Evolutionary conservation across 495 filamentous ascomycete species (phyloP), one percentile per base, ranked within the genome.

Genomic region (Aspergillus kassunensis): DNA sequence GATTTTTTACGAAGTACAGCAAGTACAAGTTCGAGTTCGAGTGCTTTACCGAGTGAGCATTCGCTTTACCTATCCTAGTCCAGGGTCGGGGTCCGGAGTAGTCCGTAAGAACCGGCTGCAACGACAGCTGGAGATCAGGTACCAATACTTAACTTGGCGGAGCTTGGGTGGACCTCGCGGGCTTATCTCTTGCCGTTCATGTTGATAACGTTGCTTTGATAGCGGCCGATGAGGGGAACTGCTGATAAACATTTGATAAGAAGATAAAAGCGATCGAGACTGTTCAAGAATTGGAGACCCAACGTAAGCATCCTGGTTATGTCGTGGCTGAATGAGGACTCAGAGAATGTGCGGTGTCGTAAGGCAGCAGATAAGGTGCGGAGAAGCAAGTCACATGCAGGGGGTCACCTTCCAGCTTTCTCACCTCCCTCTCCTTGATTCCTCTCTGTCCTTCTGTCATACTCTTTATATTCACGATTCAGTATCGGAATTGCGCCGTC

Each of bases 371-470:
- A 53, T 59, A 59, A 59, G 49, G 42, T 59, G 57, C 57, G 57
- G 57, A 56, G 56, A 55, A 19, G 35, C 46, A 44, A 18, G 55
- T 58, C 56, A 58, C 56, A 58, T 58, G 56, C 55, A 54, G 42
- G 36, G 41, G 24, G 44, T 43, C 19, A 35, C 45, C 43, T 48
- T 46, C 21, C 42, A 42, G 18, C 43, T 47, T 41, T 48, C n/a
- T 53, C 36, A 20, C 43, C 42, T 21, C 46, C 20, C 24, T 51
- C 33, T 41, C 24, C 16, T 43, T 48, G 36, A 45, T 42, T 34
- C 46, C 24, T 16, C 13, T 37, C 48, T 43, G 15, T 52, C 40
- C 37, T 30, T 37, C 29, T 41, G 44, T 3, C 18, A 41, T 34
- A 11, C 37, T 34, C 41, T 24, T 36, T 41, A 33, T 33, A 6